phyloP scores from a whole-genome alignment of 2,329 filamentous ascomycete genomes.

The Ustulina deusta region DNA sequence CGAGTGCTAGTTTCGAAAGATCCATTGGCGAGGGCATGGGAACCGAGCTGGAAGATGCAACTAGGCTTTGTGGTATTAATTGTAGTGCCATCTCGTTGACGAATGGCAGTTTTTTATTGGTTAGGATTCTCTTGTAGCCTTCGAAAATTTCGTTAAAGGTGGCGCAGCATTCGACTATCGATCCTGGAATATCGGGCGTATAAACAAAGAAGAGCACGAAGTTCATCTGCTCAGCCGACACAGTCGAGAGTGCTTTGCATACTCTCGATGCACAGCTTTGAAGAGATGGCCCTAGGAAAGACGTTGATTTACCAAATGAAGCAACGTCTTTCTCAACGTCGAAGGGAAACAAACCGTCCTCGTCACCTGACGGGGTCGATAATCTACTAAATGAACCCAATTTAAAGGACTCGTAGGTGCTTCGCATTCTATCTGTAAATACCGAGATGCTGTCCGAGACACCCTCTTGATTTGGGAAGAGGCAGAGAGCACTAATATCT shows the following conservation, averaged over 20 bases:
- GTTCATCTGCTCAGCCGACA: constrained; percentile 64
- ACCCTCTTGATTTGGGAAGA: constrained; percentile 75
- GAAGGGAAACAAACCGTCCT: constrained; percentile 63
- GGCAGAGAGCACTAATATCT: constrained; percentile 75
- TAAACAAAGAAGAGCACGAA: constrained; percentile 84
- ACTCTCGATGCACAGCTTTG: constrained; percentile 63
- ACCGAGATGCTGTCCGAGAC: constrained; percentile 69
- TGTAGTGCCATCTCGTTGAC: constrained; percentile 80
- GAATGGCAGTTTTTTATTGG: constrained; percentile 60
- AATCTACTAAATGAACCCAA: constrained; percentile 73
- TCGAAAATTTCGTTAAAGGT: constrained; percentile 81
- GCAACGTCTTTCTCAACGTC: constrained; percentile 60
- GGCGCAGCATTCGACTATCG: constrained; percentile 77
- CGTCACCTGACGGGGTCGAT: constrained; percentile 56
- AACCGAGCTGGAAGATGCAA: constrained; percentile 72
- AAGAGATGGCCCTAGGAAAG: constrained; percentile 59
- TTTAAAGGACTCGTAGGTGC: constrained; percentile 79
- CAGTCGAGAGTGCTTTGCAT: constrained; percentile 59
- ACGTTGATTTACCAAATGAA: constrained; percentile 56
- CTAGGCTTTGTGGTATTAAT: constrained; percentile 75
- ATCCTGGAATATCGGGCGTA: constrained; percentile 69
- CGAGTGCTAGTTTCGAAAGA: constrained; percentile 73
- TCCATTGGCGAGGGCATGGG: constrained; percentile 71
- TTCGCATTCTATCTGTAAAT: constrained; percentile 76
- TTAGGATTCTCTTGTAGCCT: constrained; percentile 65